Conservation (phyloP, 371 early-diverging fungal species). For the Edhazardia aedis region DNA sequence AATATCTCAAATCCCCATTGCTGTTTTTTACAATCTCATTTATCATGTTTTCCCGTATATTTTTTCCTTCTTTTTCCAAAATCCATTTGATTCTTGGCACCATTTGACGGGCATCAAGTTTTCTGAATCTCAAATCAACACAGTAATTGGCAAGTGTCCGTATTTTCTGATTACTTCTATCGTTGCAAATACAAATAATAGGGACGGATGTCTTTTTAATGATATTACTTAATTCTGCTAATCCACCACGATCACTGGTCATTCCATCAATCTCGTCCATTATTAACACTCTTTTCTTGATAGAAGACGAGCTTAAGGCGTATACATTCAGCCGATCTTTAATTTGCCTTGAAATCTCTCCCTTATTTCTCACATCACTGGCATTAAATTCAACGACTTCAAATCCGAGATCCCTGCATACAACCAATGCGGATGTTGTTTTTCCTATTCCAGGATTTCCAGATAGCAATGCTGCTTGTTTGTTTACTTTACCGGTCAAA, state of each 20-base stretch:
- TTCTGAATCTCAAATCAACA: constrained; percentile 61
- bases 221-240: constrained; percentile 61
- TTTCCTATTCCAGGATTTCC: constrained; percentile 97
- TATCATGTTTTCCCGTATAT: constrained; percentile 57
- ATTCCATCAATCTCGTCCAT: constrained; percentile 99
- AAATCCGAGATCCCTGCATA: constrained; percentile 56
- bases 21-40: constrained; percentile 62
- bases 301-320: constrained; percentile 2
- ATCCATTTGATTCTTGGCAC: constrained; percentile 59
- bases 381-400: constrained; percentile 89
- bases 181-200: constrained; percentile 96
- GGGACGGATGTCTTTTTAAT: constrained; percentile 75
- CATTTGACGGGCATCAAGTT: constrained; percentile 53
- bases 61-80: constrained; percentile 56
- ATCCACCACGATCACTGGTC: constrained; percentile 89
- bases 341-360: constrained; percentile 40
- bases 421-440: constrained; percentile 75
- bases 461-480: constrained; percentile 60
- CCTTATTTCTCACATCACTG: constrained; percentile 81
- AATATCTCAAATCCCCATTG: constrained; percentile 83
- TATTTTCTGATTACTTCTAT: constrained; percentile 66
- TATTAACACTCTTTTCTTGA: constrained; percentile 51
- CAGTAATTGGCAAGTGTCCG: constrained; percentile 65
- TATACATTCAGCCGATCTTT: constrained; percentile 15
- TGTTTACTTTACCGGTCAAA: constrained; percentile 48